Percentiles rank a stretch among this genome's conserved stretches.
Conservation (phyloP, 2,329 filamentous ascomycete species). For the Sporothrix inflata region DNA sequence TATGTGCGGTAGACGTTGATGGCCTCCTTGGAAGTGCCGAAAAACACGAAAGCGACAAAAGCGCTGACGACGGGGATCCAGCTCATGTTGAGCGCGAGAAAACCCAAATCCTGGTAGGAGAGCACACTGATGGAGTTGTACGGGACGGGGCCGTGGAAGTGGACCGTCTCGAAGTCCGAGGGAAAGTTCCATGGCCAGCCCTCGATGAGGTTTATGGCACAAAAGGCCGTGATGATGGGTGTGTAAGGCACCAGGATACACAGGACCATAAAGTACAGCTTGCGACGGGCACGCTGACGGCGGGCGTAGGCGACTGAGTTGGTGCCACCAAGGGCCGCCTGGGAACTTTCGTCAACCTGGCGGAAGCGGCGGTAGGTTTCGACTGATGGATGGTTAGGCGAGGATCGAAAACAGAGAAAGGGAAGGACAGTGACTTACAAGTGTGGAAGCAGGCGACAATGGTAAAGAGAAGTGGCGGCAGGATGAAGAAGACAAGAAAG, state of each 20-base stretch:
- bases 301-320: constrained; percentile 45
- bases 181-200: constrained; percentile 40
- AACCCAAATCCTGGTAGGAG: constrained; percentile 47
- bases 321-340: constrained; percentile 46
- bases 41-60: constrained; percentile 56
- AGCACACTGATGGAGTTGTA: constrained; percentile 55
- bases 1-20: constrained; percentile 52
- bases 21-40: constrained; percentile 59
- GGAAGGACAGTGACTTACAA: constrained; percentile 25
- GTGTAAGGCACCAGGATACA: constrained; percentile 57
- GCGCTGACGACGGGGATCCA: constrained; percentile 55
- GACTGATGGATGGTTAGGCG: constrained; percentile 40
- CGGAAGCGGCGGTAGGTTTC: constrained; percentile 54
- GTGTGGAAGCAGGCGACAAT: constrained; percentile 52
- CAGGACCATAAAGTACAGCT: constrained; percentile 60
- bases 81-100: constrained; percentile 48
- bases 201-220: constrained; percentile 47
- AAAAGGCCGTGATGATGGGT: constrained; percentile 50
- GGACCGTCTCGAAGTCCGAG: constrained; percentile 50
- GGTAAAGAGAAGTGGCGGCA: constrained; percentile 51
- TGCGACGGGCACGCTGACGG: constrained; percentile 52
- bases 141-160: constrained; percentile 44
- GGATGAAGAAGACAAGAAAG: constrained; percentile 52
- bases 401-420: not conserved
- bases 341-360: constrained; percentile 48